These are phyloP conservation scores for Aspergillus fructus DNA, from an alignment of 2,329 filamentous ascomycete species.

Conservation along the genomic window DNA sequence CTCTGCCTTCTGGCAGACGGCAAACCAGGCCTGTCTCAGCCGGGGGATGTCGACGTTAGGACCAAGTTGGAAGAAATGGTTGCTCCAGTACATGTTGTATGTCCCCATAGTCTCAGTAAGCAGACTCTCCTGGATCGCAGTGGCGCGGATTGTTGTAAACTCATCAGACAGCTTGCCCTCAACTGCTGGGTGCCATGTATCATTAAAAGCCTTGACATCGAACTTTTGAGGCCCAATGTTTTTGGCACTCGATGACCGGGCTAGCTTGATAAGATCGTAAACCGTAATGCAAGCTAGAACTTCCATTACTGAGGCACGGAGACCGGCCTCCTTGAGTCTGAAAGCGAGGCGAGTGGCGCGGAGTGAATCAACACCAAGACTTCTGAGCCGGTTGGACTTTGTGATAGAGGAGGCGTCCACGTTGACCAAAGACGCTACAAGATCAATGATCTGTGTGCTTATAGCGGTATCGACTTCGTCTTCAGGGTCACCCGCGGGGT, in stretches of 20 bases:
- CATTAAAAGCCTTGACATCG: constrained; percentile 24
- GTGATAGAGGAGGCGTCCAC: constrained; percentile 22
- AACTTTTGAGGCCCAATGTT: constrained; percentile 5
- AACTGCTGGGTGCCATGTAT: constrained; percentile 20
- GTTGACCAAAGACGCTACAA: constrained; percentile 23
- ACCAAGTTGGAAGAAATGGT: constrained; percentile 36
- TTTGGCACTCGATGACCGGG: background rate
- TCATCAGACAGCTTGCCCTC: constrained; percentile 17
- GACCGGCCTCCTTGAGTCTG: constrained; percentile 25
- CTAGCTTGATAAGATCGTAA: constrained; percentile 24
- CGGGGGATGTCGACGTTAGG: constrained; percentile 26
- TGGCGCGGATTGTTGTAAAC: constrained; percentile 28
- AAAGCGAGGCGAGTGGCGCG: constrained; percentile 30
- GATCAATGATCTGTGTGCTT: constrained; percentile 18
- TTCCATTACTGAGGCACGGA: constrained; percentile 28
- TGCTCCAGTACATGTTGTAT: constrained; percentile 41
- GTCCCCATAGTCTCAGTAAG: constrained; percentile 41
- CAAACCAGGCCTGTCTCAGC: constrained; percentile 34
- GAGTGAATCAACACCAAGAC: constrained; percentile 34
- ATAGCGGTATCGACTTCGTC: background rate
- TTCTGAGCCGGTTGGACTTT: constrained; percentile 23
- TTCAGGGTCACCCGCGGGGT: background rate
- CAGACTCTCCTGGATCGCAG: constrained; percentile 40
- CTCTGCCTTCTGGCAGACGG: constrained; percentile 29
- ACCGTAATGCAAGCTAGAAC: constrained; percentile 30